A percentile compares a stretch with the other conserved stretches of the same genome.
phyloP scores from a whole-genome alignment of 2,329 filamentous ascomycete genomes.

The Aspergillus nomiae region DNA sequence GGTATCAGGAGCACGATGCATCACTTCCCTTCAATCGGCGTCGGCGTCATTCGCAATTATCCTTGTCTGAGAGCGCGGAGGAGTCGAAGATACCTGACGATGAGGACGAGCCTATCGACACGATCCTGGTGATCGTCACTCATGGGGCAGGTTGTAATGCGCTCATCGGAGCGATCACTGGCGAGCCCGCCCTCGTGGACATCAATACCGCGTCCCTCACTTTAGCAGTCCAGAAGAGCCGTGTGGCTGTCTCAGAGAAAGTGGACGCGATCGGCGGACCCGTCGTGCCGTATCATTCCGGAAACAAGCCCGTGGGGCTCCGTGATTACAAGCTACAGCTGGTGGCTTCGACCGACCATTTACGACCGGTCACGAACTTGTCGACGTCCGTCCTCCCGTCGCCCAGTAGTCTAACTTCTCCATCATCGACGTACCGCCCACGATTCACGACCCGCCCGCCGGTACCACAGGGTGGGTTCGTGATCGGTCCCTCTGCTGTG shows the following conservation, averaged over 20 bases:
- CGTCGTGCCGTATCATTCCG: constrained; percentile 4
- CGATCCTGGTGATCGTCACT: constrained; percentile 84
- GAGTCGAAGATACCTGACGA: constrained; percentile 38
- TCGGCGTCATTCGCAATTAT: constrained; percentile 20
- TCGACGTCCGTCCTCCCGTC: constrained; percentile 29
- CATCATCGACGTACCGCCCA: constrained; percentile 35
- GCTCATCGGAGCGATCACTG: constrained; percentile 85
- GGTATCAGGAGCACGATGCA: constrained; percentile 66
- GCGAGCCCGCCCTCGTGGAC: constrained; percentile 87
- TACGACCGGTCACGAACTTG: constrained; percentile 51
- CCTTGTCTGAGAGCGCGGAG: constrained; percentile 18
- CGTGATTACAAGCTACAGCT: constrained; percentile 61
- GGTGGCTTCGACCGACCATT: constrained; percentile 63
- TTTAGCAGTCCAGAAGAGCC: constrained; percentile 70
- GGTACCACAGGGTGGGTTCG: constrained; percentile 28
- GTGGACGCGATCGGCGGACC: constrained; percentile 10
- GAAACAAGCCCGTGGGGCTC: constrained; percentile 36
- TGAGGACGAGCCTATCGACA: constrained; percentile 67
- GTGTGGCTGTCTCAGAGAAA: constrained; percentile 17
- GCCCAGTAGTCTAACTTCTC: constrained; percentile 23
- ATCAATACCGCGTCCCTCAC: constrained; percentile 89
- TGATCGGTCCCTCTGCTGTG: constrained; percentile 25
- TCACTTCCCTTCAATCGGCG: constrained; percentile 8
- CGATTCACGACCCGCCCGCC: constrained; percentile 31
- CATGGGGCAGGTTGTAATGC: constrained; percentile 97